Evolutionary conservation across 2,329 filamentous ascomycete genomes (phyloP).

Genomic region (Chaetothyriales sp.): DNA sequence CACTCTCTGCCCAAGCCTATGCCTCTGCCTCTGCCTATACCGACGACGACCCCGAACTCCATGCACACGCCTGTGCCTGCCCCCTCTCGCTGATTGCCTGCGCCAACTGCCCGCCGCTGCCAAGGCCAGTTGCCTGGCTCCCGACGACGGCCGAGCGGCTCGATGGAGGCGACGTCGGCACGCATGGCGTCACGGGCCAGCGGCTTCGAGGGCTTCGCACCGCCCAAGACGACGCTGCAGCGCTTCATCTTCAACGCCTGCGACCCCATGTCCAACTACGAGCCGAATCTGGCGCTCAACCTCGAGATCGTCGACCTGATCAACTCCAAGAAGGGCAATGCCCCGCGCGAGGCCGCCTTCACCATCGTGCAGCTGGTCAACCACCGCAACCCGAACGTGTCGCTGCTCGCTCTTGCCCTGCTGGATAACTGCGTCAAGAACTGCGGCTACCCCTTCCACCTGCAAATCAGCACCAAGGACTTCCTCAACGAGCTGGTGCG

Average conservation of each 20-base stretch:
- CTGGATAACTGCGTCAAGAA: slow-evolving; percentile 99
- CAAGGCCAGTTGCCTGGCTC: no score
- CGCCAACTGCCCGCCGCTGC: no score
- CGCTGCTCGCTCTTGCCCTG: slow-evolving; percentile 63
- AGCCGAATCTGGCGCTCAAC: slow-evolving; percentile 90
- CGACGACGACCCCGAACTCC: no score
- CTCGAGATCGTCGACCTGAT: slow-evolving; percentile 94
- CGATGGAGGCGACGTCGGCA: slow-evolving; percentile 83
- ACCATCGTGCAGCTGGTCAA: slow-evolving; percentile 92
- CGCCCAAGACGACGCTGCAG: slow-evolving; percentile 73
- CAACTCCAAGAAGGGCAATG: slow-evolving; percentile 92
- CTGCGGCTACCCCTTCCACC: slow-evolving; percentile 96
- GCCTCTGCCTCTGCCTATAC: no score
- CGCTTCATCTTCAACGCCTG: slow-evolving; percentile 94
- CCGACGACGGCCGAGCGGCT: not conserved
- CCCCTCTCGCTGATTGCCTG: no score
- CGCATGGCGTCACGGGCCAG: slow-evolving; percentile 79
- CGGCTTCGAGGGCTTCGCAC: slow-evolving; percentile 73
- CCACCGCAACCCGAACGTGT: slow-evolving; percentile 90
- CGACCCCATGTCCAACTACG: slow-evolving; percentile 81
- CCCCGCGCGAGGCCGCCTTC: slow-evolving; percentile 86
- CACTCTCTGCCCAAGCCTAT: no score
- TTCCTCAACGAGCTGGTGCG: slow-evolving; percentile 97
- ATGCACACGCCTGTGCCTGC: no score
- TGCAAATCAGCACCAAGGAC: slow-evolving; percentile 97